Base-by-base conservation (phyloP, 768 basidiomycete genomes). In the Rubroboletus satanas region DNA sequence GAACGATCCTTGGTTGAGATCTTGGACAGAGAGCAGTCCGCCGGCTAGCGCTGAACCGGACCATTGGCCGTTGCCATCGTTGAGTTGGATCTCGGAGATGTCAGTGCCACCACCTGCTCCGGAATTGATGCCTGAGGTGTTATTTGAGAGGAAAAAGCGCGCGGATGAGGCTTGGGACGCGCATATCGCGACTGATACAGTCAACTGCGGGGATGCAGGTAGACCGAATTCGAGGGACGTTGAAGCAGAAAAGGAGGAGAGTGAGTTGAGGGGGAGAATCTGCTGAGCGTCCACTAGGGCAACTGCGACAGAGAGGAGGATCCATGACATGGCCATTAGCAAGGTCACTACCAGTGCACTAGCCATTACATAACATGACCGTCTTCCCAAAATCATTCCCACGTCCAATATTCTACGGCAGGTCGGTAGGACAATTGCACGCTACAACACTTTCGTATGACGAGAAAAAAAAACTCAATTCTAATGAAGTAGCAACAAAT, bases 141-240 rank as follows among this genome's bases (percentile, higher is more conserved):
- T 73, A 59, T 85, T 88, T 0, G 81, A 79, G 4, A 90, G 62
- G 57, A 86, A 82, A 60, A 90, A 84, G 15, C 78, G 75, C 7
- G 83, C 79, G 0, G 73, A 57, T 0, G 72, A 58, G 12, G 63
- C 51, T 35, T 55, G 48, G 12, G 62, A 61, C 1, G 77, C 66
- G 58, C 83, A 84, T 39, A 81, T 66, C 0, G 82, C 82, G 43
- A 84, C 59, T 12, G 78, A 76, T n/a, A 83, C 70, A 17, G 73
- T 74, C 31, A 80, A 64, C 39, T 68, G 70, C 6, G 67, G 54
- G 6, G 75, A 69, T 0, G 66, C 44, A 1, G 81, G 81, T 12
- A 83, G 66, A 12, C 62, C 63, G 48, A 80, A 78, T 26, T 26
- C 26, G 3, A 72, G 66, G 56, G 63, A 69, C 23, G 77, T 54